Percentiles rank a stretch among this genome's conserved stretches.
These are phyloP conservation scores for Penicillium psychrosexuale DNA, from an alignment of 2,329 filamentous ascomycete species.

Conservation along the genomic window DNA sequence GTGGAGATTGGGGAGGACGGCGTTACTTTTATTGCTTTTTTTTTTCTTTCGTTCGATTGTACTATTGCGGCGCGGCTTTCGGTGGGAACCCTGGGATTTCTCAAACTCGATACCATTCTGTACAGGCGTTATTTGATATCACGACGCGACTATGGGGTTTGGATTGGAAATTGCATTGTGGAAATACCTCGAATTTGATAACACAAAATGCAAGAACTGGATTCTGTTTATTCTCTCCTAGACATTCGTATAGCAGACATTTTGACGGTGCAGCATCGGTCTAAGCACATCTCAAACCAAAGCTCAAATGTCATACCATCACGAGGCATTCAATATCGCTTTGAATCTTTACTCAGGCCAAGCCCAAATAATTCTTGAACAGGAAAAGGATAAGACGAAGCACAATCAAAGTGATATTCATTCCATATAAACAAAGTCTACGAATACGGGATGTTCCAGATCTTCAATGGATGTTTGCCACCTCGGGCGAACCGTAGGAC, in stretches of 20 bases:
- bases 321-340: too few relatives aligned
- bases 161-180: slow-evolving; percentile 14
- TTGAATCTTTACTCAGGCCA: background rate
- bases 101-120: slow-evolving; percentile 39
- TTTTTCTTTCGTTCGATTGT: slow-evolving; percentile 17
- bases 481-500: slow-evolving; percentile 32
- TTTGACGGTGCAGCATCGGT: background rate
- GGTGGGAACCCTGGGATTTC: slow-evolving; percentile 20
- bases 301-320: too few relatives aligned
- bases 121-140: slow-evolving; percentile 28
- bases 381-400: background rate
- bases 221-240: background rate
- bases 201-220: slow-evolving; percentile 16
- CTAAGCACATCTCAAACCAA: background rate
- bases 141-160: slow-evolving; percentile 10
- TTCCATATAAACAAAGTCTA: background rate
- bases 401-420: background rate
- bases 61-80: slow-evolving; percentile 26
- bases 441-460: slow-evolving; percentile 35
- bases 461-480: slow-evolving; percentile 47
- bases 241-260: background rate
- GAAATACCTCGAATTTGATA: slow-evolving; percentile 11
- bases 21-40: slow-evolving; percentile 19
- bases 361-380: background rate
- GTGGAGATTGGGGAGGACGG: slow-evolving; percentile 25